phyloP scores from a whole-genome alignment of 148 eudicot species.

The Rhododendron vialii region DNA sequence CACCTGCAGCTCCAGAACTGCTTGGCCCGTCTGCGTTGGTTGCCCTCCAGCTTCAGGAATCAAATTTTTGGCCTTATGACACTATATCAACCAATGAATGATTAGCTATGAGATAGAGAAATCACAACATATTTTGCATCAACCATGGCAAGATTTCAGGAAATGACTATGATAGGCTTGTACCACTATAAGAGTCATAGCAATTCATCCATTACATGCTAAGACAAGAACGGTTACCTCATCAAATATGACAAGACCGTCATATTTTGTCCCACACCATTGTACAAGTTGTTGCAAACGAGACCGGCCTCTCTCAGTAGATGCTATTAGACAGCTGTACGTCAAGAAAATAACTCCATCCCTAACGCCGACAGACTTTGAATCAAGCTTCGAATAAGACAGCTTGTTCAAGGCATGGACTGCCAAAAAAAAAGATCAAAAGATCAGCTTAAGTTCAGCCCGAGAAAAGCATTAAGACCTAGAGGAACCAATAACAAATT shows the following conservation, averaged over 20 bases:
- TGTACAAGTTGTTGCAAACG: slow-evolving; percentile 94
- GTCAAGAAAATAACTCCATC: slow-evolving; percentile 96
- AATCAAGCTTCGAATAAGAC: slow-evolving; percentile 92
- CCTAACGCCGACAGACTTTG: slow-evolving; percentile 81
- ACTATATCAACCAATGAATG: slow-evolving; percentile 38
- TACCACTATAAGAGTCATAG: not conserved
- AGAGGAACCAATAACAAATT: not conserved
- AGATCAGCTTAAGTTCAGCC: not conserved
- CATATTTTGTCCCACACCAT: slow-evolving; percentile 81
- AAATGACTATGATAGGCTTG: not conserved
- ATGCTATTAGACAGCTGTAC: slow-evolving; percentile 96
- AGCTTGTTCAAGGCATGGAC: slow-evolving; percentile 97
- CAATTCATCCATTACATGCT: not conserved
- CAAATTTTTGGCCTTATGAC: slow-evolving; percentile 97
- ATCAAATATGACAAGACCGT: slow-evolving; percentile 92
- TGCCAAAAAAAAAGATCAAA: slow-evolving; percentile 29
- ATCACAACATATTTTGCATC: not conserved
- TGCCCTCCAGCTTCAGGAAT: slow-evolving; percentile 98
- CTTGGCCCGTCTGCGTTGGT: slow-evolving; percentile 95
- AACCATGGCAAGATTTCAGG: not conserved
- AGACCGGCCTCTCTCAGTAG: slow-evolving; percentile 91
- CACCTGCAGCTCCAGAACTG: slow-evolving; percentile 94
- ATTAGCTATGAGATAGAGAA: slow-evolving; percentile 6
- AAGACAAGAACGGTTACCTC: slow-evolving; percentile 47
- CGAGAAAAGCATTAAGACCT: not conserved